Evolutionary conservation across 768 basidiomycete genomes (phyloP), one percentile per base, ranked within the genome.

Genomic region (Russula sp.): DNA sequence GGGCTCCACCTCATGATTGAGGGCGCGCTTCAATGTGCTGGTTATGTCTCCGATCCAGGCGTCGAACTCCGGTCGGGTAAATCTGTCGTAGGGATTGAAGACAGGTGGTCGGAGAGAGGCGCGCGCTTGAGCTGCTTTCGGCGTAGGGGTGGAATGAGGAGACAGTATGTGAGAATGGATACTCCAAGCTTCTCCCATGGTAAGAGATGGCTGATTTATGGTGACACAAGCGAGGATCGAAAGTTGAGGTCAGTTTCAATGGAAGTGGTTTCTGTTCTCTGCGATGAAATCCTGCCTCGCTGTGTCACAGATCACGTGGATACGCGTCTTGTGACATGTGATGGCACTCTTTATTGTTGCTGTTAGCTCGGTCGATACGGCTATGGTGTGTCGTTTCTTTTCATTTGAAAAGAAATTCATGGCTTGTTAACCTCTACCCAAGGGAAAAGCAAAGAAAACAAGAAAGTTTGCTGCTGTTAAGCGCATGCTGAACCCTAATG

Each of bases 401-500:
- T n/a, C n/a, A n/a, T 22, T 52, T 45, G 9, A 52, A 8, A 41
- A 10, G 25, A 8, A 20, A 25, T 8, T 29, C 25, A 29, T 9
- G 6, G 25, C 25, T 39, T 29, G 11, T 25, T 7, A 38, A 29
- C 1, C 39, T 8, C 11, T 20, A 36, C 47, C 5, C 5, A 65
- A 97, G 94, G 90, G 85, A 13, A 93, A 85, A 75, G 91, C 90
- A 34, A 93, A 92, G 74, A 96, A 93, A 73, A 95, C 93, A 1
- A 82, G 94, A 74, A 96, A 96, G 72, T 98, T 98, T 72, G 96
- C 94, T 2, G 77, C 85, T 10, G 93, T 96, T 49, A 98, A 98
- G 75, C 88, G 95, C 18, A 79, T 98, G 79, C 75, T 98, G 61
- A 94, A 93, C 71, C 96, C 96, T 0, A 91, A 88, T 69, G 96